Base-by-base conservation (phyloP, 495 filamentous ascomycete genomes). In the Penicillium parvum region DNA sequence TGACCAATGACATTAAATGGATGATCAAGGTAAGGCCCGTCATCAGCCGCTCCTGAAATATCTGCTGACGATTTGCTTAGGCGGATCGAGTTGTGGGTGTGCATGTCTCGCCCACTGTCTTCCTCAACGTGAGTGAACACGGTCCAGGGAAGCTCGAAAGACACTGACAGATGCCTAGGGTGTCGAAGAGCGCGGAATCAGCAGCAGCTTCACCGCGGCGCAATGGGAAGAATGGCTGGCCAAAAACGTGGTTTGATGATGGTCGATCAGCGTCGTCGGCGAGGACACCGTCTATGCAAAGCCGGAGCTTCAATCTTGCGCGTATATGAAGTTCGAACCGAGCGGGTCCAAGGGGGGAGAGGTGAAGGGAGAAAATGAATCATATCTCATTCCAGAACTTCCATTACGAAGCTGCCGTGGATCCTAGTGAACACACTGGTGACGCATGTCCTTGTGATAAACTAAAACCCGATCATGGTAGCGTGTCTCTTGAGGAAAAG, bases 161-260 rank as follows among this genome's bases (percentile, higher is more conserved):
- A 19, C 37, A 47, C 53, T 70, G 48, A 68, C 52, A 41, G 27
- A 26, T 41, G 27, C 40, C 17, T 40, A 79, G 77, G 89, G 87
- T 7, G 77, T 90, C 28, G 84, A 92, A 32, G 87, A 85, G 46
- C 78, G 76, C 45, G 75, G 81, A 12, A 89, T 95, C 49, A 82
- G 79, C 30, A 89, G 83, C 37, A 77, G 80, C 32, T 95, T 90
- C 77, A 83, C 75, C 3, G 71, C 65, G 54, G 79, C 83, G 37
- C 83, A 92, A 63, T 98, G 90, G 90, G 71, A 77, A 53, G 79
- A 88, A 62, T 97, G 86, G 86, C 60, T 96, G 60, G 74, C 71
- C 51, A 85, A 86, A 71, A 91, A 85, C 60, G 65, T 89, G 47
- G 72, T 66, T 49, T 92, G 67, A 67, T 33, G 32, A 27, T 8